phyloP scores from a whole-genome alignment of 2,329 filamentous ascomycete species.

The Aureobasidium musti region DNA sequence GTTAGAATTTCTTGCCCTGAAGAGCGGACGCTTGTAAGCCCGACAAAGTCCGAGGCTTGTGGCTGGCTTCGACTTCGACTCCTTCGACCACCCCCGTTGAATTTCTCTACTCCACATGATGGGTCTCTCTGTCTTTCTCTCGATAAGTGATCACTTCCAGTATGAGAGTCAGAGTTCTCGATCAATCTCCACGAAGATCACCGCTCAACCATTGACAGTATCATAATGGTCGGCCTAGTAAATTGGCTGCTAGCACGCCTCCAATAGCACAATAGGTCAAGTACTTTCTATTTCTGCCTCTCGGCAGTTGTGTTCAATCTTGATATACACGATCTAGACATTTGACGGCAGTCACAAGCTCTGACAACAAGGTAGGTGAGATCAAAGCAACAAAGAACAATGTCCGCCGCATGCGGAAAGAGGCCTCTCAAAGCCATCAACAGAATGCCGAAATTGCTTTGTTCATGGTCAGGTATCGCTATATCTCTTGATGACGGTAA shows the following conservation, averaged over 20 bases:
- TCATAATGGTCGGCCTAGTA: neutral
- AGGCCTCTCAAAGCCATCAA: neutral
- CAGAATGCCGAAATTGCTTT: neutral
- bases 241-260: neutral
- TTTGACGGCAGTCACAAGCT: too few species aligned
- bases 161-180: too few species aligned
- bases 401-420: constrained; percentile 6
- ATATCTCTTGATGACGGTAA: neutral
- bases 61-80: neutral
- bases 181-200: too few species aligned
- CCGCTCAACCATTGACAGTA: neutral
- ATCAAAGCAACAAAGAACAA: neutral
- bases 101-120: neutral
- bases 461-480: neutral
- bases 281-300: too few species aligned
- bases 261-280: neutral
- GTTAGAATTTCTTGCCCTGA: constrained; percentile 18
- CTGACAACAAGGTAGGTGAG: neutral
- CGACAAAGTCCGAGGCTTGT: constrained; percentile 6
- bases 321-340: neutral
- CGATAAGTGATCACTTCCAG: too few species aligned
- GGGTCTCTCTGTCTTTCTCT: too few species aligned
- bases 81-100: neutral
- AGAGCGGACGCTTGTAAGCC: too few species aligned
- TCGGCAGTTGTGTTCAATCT: too few species aligned